phyloP scores from a whole-genome alignment of 73 alveolate species.

The Stentor roeselii region DNA sequence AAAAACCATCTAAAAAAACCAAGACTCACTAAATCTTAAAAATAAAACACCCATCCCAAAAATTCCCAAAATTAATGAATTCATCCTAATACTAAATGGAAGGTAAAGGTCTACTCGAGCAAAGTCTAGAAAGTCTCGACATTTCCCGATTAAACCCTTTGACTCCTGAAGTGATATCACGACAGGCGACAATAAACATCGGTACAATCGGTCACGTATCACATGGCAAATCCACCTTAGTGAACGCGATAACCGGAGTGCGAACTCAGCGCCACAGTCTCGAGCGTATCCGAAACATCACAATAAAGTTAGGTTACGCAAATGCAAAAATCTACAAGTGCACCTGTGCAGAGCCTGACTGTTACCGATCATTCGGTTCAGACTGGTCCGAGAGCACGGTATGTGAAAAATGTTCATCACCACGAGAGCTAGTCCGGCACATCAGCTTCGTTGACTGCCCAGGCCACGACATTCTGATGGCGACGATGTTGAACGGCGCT shows the following conservation, averaged over 20 bases:
- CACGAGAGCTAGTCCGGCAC: slow-evolving; percentile 90
- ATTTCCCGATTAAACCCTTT: slow-evolving; percentile 81
- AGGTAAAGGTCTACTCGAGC: slow-evolving; percentile 25
- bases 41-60: no score
- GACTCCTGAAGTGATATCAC: slow-evolving; percentile 93
- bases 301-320: slow-evolving; percentile 99
- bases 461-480: slow-evolving; percentile 98
- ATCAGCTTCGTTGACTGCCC: slow-evolving; percentile 98
- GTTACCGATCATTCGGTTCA: slow-evolving; percentile 71
- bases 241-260: slow-evolving; percentile 33
- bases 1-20: no score
- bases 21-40: no score
- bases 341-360: slow-evolving; percentile 92
- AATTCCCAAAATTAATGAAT: no score
- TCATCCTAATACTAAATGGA: background rate
- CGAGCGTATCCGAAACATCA: slow-evolving; percentile 95
- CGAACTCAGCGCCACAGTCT: background rate
- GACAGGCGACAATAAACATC: slow-evolving; percentile 91
- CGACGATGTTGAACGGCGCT: slow-evolving; percentile 98
- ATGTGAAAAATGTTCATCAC: slow-evolving; percentile 77
- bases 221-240: slow-evolving; percentile 99
- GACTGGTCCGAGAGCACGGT: slow-evolving; percentile 69
- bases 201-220: slow-evolving; percentile 99
- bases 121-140: slow-evolving; percentile 55
- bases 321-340: slow-evolving; percentile 98